A percentile compares a stretch with the other conserved stretches of the same genome.
phyloP scores from a whole-genome alignment of 352 stramenopile genomes.

The Bremia lactucae region DNA sequence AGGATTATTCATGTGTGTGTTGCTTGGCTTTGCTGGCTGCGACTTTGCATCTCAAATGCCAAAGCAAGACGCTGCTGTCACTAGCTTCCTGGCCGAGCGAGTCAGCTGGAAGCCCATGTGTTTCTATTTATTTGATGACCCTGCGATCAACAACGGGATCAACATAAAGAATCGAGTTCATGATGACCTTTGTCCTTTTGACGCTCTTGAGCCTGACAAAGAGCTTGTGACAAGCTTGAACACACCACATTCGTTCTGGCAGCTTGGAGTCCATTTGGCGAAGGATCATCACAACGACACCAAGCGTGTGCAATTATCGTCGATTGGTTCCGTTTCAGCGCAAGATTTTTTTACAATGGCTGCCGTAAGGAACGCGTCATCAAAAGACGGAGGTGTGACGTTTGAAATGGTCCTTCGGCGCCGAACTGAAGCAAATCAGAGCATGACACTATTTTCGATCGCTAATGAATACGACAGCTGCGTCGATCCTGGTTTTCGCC shows the following conservation, averaged over 20 bases:
- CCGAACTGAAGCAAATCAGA: constrained; percentile 21
- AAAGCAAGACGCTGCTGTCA: constrained; percentile 4
- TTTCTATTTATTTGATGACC: constrained; percentile 24
- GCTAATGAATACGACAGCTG: constrained; percentile 51
- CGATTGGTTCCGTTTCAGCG: constrained; percentile 31
- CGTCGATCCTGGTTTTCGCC: constrained; percentile 48
- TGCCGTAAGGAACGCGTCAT: constrained; percentile 11
- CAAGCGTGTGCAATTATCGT: constrained; percentile 41
- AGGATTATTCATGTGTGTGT: constrained; percentile 3
- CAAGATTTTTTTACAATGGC: constrained; percentile 40
- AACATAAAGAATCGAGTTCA: constrained; percentile 10
- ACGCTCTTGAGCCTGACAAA: constrained; percentile 39
- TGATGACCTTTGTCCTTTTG: constrained; percentile 37
- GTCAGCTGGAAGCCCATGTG: constrained; percentile 19
- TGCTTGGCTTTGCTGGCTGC: neutral
- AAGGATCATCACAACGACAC: constrained; percentile 18
- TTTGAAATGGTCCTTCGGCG: constrained; percentile 61
- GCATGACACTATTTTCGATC: constrained; percentile 69
- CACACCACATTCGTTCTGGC: constrained; percentile 12
- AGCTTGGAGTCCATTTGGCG: constrained; percentile 36
- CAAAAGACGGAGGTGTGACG: constrained; percentile 24
- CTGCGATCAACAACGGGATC: constrained; percentile 4
- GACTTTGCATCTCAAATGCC: neutral
- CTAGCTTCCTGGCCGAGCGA: constrained; percentile 18
- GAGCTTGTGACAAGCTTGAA: constrained; percentile 37